Percentiles rank a stretch among this genome's conserved stretches.
These are phyloP conservation scores for Martensiomyces pterosporus DNA, from an alignment of 192 early-diverging fungal genomes.

Conservation along the genomic window DNA sequence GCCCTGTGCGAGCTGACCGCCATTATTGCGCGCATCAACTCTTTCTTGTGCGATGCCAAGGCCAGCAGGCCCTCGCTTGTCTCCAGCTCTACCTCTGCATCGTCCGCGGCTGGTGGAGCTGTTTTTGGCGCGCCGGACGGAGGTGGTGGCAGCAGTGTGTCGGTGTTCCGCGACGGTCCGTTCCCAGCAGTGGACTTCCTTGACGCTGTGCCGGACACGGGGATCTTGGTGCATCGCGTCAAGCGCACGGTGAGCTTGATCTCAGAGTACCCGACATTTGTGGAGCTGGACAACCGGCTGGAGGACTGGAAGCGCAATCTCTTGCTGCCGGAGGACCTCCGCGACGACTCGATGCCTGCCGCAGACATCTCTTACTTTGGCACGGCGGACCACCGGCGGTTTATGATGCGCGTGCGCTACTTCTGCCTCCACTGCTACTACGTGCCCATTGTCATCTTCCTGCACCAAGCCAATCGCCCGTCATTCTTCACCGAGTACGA, in stretches of 20 bases:
- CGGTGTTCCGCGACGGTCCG: constrained; percentile 15
- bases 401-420: constrained; percentile 53
- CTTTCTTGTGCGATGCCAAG: constrained; percentile 44
- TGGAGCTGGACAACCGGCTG: constrained; percentile 36
- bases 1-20: constrained; percentile 48
- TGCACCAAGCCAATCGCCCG: constrained; percentile 48
- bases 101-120: not conserved
- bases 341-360: constrained; percentile 40
- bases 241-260: constrained; percentile 25
- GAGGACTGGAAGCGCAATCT: constrained; percentile 42
- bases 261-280: constrained; percentile 40
- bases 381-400: constrained; percentile 46
- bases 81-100: too few relatives aligned
- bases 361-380: constrained; percentile 46
- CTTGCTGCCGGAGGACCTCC: constrained; percentile 43
- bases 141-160: not conserved
- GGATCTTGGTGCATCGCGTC: constrained; percentile 28
- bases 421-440: constrained; percentile 52
- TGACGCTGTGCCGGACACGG: constrained; percentile 5
- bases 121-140: not conserved
- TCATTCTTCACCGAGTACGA: constrained; percentile 52
- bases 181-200: constrained; percentile 46
- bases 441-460: constrained; percentile 40
- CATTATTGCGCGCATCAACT: constrained; percentile 38
- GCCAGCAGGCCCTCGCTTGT: constrained; percentile 22